Conservation (phyloP, 2,329 filamentous ascomycete species). For the Stagonosporopsis tanaceti region DNA sequence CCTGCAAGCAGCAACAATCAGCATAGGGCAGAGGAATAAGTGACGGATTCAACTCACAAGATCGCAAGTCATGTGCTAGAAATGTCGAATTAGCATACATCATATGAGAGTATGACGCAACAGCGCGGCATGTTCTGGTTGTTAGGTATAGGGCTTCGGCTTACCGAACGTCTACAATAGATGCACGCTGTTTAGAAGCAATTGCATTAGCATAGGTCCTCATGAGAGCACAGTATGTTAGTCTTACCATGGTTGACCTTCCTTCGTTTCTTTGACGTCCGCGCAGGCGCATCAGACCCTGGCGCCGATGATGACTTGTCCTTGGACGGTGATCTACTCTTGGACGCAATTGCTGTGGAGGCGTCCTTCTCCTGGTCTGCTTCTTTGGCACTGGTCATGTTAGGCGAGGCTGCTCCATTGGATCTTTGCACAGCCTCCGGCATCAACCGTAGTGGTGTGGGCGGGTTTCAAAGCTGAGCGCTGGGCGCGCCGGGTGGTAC, state of each 20-base stretch:
- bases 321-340: constrained; percentile 40
- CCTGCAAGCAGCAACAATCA: constrained; percentile 63
- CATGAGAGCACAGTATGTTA: constrained; percentile 32
- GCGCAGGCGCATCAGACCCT: constrained; percentile 41
- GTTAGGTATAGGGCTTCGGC: constrained; percentile 39
- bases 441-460: constrained; percentile 48
- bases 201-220: constrained; percentile 40
- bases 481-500: constrained; percentile 13
- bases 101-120: constrained; percentile 25
- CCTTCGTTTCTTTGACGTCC: constrained; percentile 58
- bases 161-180: constrained; percentile 62
- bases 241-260: constrained; percentile 62
- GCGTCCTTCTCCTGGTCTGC: constrained; percentile 39
- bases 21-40: constrained; percentile 34
- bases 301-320: constrained; percentile 40
- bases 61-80: constrained; percentile 63
- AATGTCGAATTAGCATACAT: constrained; percentile 44
- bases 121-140: constrained; percentile 24
- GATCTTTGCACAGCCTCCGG: constrained; percentile 45
- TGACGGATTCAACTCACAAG: constrained; percentile 48
- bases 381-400: constrained; percentile 44
- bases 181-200: constrained; percentile 54
- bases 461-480: constrained; percentile 39
- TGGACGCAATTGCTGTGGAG: constrained; percentile 36
- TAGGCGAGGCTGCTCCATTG: constrained; percentile 48